phyloP scores from a whole-genome alignment of 441 rosid species.

The Eruca vesicaria region DNA sequence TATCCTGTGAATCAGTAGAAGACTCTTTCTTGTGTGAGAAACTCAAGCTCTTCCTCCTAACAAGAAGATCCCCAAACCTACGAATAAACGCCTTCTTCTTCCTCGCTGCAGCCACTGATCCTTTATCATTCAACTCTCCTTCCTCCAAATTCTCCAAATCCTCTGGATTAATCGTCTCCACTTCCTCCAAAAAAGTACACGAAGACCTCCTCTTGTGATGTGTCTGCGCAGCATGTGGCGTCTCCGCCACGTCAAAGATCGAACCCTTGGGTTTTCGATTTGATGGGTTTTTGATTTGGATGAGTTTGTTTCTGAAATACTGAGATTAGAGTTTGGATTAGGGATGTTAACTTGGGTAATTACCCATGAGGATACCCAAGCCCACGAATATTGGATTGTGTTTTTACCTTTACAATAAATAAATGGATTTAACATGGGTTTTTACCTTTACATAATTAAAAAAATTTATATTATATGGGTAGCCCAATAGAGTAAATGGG shows the following conservation, averaged over 20 bases:
- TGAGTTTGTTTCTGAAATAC: too few species aligned
- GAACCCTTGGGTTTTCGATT: too few species aligned
- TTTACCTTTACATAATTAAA: too few species aligned
- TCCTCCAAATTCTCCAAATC: slow-evolving; percentile 59
- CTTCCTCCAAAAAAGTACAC: slow-evolving; percentile 42
- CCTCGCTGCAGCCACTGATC: slow-evolving; percentile 38
- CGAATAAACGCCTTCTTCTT: slow-evolving; percentile 71
- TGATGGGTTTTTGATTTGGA: too few species aligned
- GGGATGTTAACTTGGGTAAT: too few species aligned
- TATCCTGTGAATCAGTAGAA: slow-evolving; percentile 38
- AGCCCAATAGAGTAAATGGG: too few species aligned
- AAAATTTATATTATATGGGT: too few species aligned
- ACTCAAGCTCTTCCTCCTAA: slow-evolving; percentile 48
- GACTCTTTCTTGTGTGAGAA: slow-evolving; percentile 46
- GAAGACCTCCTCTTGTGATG: slow-evolving; percentile 51
- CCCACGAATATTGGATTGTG: too few species aligned
- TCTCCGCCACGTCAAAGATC: slow-evolving; percentile 60
- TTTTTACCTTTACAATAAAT: too few species aligned
- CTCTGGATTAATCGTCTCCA: slow-evolving; percentile 40
- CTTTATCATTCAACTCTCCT: slow-evolving; percentile 39
- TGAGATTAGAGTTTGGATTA: too few species aligned
- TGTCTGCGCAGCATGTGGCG: slow-evolving; percentile 42
- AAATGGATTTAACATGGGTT: too few species aligned
- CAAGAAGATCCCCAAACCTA: slow-evolving; percentile 73
- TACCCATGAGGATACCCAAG: too few species aligned